Percentiles rank a stretch among this genome's conserved stretches.
Conservation (phyloP, 768 basidiomycete species). For the Suillus subluteus region DNA sequence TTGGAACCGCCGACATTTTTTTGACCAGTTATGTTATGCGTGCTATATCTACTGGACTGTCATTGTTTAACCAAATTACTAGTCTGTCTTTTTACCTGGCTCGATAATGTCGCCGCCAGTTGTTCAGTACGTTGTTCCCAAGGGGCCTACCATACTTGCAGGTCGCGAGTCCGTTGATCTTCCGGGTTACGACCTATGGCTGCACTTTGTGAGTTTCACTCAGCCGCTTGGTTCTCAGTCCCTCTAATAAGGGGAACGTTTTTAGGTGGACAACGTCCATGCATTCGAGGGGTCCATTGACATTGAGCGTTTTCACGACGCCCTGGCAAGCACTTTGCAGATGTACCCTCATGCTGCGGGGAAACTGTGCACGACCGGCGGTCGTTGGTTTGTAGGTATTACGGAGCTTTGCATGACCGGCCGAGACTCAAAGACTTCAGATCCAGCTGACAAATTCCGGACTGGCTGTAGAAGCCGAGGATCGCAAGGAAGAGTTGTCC, state of each 20-base stretch:
- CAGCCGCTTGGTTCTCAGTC: not conserved
- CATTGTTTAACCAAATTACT: not conserved
- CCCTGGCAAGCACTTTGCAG: slow-evolving; percentile 26
- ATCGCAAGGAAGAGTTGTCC: slow-evolving; percentile 12
- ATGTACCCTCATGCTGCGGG: slow-evolving; percentile 31
- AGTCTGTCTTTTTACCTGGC: not conserved
- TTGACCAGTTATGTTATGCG: not conserved
- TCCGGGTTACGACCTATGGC: slow-evolving; percentile 29
- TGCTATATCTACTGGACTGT: not conserved
- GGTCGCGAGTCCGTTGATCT: slow-evolving; percentile 17
- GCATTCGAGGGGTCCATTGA: slow-evolving; percentile 21
- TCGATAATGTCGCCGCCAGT: slow-evolving; percentile 17
- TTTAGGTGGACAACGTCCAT: slow-evolving; percentile 24
- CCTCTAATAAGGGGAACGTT: slow-evolving; percentile 12
- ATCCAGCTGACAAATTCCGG: slow-evolving; percentile 27
- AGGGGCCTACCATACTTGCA: slow-evolving; percentile 21
- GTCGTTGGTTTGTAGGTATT: slow-evolving; percentile 25
- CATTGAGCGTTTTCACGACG: slow-evolving; percentile 24
- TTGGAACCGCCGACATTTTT: not conserved
- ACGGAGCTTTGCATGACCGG: not conserved
- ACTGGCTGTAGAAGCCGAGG: slow-evolving; percentile 20
- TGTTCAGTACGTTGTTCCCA: slow-evolving; percentile 23
- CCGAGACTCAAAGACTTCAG: slow-evolving; percentile 16
- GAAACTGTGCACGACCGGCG: slow-evolving; percentile 18
- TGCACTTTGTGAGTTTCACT: slow-evolving; percentile 18